A percentile compares a stretch with the other conserved stretches of the same genome.
Evolutionary conservation across 805 yeast genomes (phyloP).

Genomic region (Cyberlindnera euphorbiiphila): DNA sequence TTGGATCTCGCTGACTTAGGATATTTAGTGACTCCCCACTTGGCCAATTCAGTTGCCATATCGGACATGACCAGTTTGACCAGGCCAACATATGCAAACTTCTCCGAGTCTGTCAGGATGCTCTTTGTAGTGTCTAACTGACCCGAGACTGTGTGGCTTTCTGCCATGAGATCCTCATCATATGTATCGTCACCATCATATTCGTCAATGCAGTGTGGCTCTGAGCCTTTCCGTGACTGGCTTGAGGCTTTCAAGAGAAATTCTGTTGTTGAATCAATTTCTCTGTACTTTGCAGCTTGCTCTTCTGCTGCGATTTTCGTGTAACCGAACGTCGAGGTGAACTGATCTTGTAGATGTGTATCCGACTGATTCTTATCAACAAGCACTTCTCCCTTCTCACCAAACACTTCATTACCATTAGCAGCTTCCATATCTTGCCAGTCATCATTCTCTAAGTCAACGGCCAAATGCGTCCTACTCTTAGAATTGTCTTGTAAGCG

Average conservation of each 20-base stretch:
- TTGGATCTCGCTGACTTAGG: conserved; percentile 39
- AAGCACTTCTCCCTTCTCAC: conserved; percentile 68
- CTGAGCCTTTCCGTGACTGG: background rate
- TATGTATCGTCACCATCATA: conserved; percentile 25
- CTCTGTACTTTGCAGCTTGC: conserved; percentile 70
- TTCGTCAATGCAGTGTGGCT: background rate
- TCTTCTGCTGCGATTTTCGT: conserved; percentile 86
- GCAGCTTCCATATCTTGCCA: conserved; percentile 91
- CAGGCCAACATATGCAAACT: conserved; percentile 88
- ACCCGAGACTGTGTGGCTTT: conserved; percentile 44
- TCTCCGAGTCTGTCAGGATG: conserved; percentile 77
- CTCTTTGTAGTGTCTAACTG: conserved; percentile 78
- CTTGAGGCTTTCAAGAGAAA: conserved; percentile 40
- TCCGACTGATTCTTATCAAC: conserved; percentile 24
- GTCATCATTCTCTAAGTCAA: conserved; percentile 36
- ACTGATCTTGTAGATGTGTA: conserved; percentile 1
- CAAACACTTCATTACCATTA: conserved; percentile 72
- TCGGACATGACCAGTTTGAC: conserved; percentile 71
- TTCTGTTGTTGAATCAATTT: conserved; percentile 52
- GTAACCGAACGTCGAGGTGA: conserved; percentile 48
- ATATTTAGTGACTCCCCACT: conserved; percentile 43
- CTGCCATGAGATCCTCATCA: conserved; percentile 36
- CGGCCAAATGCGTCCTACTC: conserved; percentile 7
- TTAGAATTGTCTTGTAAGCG: background rate
- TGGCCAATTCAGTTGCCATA: conserved; percentile 79